Base-by-base conservation (phyloP, 257 asterid species). In the Forsythia viridissima region DNA sequence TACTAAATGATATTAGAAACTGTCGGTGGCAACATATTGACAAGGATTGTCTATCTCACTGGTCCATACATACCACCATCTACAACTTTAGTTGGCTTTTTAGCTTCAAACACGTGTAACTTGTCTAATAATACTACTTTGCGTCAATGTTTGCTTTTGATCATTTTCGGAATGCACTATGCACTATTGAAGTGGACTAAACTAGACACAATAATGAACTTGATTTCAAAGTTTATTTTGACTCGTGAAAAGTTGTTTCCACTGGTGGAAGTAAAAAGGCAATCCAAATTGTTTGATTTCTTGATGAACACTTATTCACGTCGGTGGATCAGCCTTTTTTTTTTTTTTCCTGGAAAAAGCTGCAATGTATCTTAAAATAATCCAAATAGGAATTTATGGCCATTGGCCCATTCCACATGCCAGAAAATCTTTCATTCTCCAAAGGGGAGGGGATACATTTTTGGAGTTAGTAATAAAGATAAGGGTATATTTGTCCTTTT, bases 401-500 rank as follows among this genome's bases (percentile, higher is more conserved):
- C 34, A 30, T 78, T 44, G 82, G 82, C 80, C 74, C 82, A 69
- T 75, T 73, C 73, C 42, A 4, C 39, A 55, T 72, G 41, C 57
- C 72, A 77, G 77, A 79, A 83, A 83, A 80, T 80, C 74, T 67
- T 81, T 81, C 67, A 42, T 77, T 83, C 83, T 75, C 43, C 15
- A 81, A 21, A 68, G 42, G 55, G 77, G 72, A 16, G 38, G 40
- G n/a, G 9, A 78, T 16, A 30, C 66, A 36, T 12, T 18, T 76
- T 41, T 77, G 81, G 69, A 46, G 69, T 80, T 77, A 55, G 8
- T 34, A 3, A 66, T 20, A n/a, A 55, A 20, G 80, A 67, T 68
- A 37, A 82, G 87, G 92, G 85, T 78, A 81, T 43, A 81, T 73
- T 46, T 78, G 90, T 82, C 87, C 68, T 81, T 77, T 82, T 34